Evolutionary conservation across 768 basidiomycete species (phyloP).

Genomic region (Porpolomopsis calyptriformis): DNA sequence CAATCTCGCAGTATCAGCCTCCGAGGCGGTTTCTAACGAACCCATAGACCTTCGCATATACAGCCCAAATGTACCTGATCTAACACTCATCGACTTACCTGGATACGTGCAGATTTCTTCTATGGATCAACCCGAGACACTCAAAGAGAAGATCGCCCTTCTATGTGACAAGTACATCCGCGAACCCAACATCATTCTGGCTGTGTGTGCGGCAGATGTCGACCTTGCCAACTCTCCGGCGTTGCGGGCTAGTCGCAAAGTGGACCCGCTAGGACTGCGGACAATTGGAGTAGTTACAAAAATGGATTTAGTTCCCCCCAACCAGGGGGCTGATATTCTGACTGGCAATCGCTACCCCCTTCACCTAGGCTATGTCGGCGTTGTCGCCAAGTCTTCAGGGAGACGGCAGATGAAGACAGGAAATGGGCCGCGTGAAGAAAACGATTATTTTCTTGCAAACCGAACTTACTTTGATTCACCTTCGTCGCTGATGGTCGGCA

Average conservation of each 20-base stretch:
- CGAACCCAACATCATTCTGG: conserved; percentile 99
- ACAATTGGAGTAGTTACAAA: conserved; percentile 98
- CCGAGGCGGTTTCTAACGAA: conserved; percentile 84
- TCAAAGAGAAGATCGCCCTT: conserved; percentile 84
- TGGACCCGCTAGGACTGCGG: conserved; percentile 88
- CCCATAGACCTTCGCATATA: conserved; percentile 97
- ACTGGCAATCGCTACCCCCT: conserved; percentile 92
- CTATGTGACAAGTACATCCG: conserved; percentile 96
- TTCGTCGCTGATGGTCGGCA: conserved; percentile 77
- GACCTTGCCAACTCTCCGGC: conserved; percentile 98
- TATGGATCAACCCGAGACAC: conserved; percentile 87
- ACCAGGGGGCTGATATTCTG: conserved; percentile 71
- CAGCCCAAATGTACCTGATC: conserved; percentile 90
- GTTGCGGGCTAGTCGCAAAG: conserved; percentile 80
- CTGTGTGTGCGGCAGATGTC: conserved; percentile 96
- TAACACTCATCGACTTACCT: conserved; percentile 94
- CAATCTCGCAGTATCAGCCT: conserved; percentile 85
- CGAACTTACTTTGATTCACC: conserved; percentile 50
- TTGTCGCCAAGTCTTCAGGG: conserved; percentile 73
- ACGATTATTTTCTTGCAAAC: conserved; percentile 57
- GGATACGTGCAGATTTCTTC: conserved; percentile 95
- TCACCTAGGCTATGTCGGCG: conserved; percentile 94
- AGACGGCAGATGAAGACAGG: conserved; percentile 43
- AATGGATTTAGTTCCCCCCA: conserved; percentile 92
- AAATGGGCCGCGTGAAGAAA: conserved; percentile 46